Base-by-base conservation (phyloP, 2,329 filamentous ascomycete genomes). In the Dactylella cylindrospora region DNA sequence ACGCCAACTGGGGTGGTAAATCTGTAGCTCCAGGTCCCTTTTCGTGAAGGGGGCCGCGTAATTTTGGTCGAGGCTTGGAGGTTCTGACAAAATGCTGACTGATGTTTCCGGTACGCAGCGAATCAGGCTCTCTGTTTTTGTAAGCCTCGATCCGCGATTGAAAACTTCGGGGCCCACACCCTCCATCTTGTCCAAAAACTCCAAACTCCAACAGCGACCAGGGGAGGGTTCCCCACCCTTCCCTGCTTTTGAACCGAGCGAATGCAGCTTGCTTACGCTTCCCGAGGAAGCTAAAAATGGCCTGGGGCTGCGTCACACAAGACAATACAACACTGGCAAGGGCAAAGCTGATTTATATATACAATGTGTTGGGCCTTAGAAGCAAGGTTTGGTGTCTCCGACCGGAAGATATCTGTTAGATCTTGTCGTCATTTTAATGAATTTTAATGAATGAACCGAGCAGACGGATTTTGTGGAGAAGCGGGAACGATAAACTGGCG, bases 211-310 rank as follows among this genome's bases (percentile, higher is more conserved):
- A n/a, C 44, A 28, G 15, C n/a, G n/a, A n/a, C 19, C 43, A 47
- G 43, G 52, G 43, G 31, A 29, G n/a, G n/a, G n/a, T n/a, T n/a
- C n/a, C n/a, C n/a, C n/a, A 31, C 29, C 31, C 47, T 29, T 29
- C 40, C 35, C 28, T 36, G 25, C 22, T 29, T 35, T 60, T 41
- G 26, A 61, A 50, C 26, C 55, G 35, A 52, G 22, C 22, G 28
- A 26, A 46, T 61, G 55, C 55, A 61, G 41, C 25, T 36, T 49
- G 55, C 55, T 61, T 35, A 61, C 55, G n/a, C n/a, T n/a, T n/a
- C n/a, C n/a, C n/a, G n/a, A n/a, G n/a, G 19, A 38, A 23, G 38
- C 39, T 29, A 46, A 35, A 22, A 22, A 6, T 19, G n/a, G 15
- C 5, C 40, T 49, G 33, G 35, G 22, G 22, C 47, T 53, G 53